Evolutionary conservation across 495 filamentous ascomycete genomes (phyloP), one percentile per base, ranked within the genome.

Genomic region (Hypomontagnella monticulosa): DNA sequence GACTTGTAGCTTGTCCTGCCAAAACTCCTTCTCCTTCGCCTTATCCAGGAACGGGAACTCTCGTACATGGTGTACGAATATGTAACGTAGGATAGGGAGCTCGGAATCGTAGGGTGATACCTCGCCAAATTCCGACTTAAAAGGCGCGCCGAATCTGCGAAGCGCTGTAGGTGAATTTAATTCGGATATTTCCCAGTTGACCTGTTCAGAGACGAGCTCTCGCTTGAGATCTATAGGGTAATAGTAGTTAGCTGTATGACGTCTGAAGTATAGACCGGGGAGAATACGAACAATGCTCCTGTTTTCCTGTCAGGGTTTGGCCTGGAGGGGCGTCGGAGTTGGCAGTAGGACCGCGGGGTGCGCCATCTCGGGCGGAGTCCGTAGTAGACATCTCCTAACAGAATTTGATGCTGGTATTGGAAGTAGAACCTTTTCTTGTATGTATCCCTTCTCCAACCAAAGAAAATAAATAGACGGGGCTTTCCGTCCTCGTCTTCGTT

Each of bases 41-140:
- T 93, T 89, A 75, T 98, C 92, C 51, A 99, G 84, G 73, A 99
- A 99, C 0, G 95, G 95, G 66, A 99, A 99, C 66, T 98, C 96
- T 56, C 95, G 91, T 60, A 99, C 87, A 87, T 98, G 93, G 71
- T 98, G 91, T 41, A 98, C 96, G 76, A 99, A 99, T 71, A 98
- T 96, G 75, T 97, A 98, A 60, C 95, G 87, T 57, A 99, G 82
- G 50, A 98, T 91, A 16, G 95, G 95, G 10, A 99, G 83, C 63
- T 99, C 95, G 8, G 92, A 96, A 73, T 99, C 96, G 14, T 97
- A 85, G 4, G 95, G 95, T 9, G 91, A 87, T 19, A 99, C 90
- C 76, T 99, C 95, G 38, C 95, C 95, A 64, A 89, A 90, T 18
- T 96, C 91, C 5, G 92, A 97, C 71, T 84, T 87, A 82, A 99